phyloP scores from a whole-genome alignment of 306 rosid species.

The Gynostemma pentaphyllum region DNA sequence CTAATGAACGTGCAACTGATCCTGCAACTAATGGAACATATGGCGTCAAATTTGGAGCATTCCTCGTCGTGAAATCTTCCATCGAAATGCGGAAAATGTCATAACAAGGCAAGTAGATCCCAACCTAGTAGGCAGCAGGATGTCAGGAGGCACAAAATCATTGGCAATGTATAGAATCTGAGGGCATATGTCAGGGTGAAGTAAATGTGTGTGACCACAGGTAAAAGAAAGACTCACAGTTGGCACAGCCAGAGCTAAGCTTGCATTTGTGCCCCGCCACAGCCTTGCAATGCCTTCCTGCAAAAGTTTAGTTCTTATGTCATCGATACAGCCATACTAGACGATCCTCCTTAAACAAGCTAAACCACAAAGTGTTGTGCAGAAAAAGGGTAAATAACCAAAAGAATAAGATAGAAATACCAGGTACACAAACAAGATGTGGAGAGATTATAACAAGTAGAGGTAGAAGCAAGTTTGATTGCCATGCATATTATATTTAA shows the following conservation, averaged over 20 bases:
- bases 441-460: neutral
- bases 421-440: neutral
- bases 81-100: conserved; percentile 66
- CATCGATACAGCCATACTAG: conserved; percentile 16
- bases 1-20: conserved; percentile 78
- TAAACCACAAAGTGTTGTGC: conserved; percentile 2
- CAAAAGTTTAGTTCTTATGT: conserved; percentile 37
- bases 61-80: conserved; percentile 52
- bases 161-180: conserved; percentile 12
- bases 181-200: neutral
- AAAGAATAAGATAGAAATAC: neutral
- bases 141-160: conserved; percentile 10
- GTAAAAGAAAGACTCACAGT: conserved; percentile 44
- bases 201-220: neutral
- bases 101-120: conserved; percentile 95
- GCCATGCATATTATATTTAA: too few relatives aligned
- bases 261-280: conserved; percentile 95
- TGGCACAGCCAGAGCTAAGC: conserved; percentile 91
- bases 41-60: conserved; percentile 64
- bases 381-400: neutral
- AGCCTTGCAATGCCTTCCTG: conserved; percentile 84
- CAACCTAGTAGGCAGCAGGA: conserved; percentile 46
- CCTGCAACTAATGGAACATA: conserved; percentile 92
- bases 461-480: neutral
- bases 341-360: neutral